Percentiles rank a stretch among this genome's conserved stretches.
These are phyloP conservation scores for Thymus mandschuricus DNA, from an alignment of 257 asterid genomes.

Conservation along the genomic window DNA sequence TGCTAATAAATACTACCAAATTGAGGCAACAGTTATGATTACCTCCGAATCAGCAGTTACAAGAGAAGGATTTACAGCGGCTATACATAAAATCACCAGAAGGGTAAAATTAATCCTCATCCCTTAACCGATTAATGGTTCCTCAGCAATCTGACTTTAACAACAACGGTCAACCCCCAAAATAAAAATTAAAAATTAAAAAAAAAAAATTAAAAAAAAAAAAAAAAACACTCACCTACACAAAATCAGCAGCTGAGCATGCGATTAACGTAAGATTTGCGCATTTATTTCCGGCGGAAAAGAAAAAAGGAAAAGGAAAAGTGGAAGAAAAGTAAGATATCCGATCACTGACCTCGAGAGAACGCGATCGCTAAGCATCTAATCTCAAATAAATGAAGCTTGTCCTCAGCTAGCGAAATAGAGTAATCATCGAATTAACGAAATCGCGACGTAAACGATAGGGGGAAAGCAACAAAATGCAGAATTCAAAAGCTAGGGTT, in stretches of 20 bases:
- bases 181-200: not conserved
- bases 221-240: not conserved
- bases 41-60: slow-evolving; percentile 63
- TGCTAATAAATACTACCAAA: slow-evolving; percentile 12
- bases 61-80: slow-evolving; percentile 39
- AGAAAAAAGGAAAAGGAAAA: not conserved
- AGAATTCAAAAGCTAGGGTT: slow-evolving; percentile 34
- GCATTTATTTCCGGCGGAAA: not conserved
- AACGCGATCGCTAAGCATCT: slow-evolving; percentile 26
- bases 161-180: slow-evolving; percentile 26
- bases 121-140: slow-evolving; percentile 18
- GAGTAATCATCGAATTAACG: not conserved
- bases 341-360: slow-evolving; percentile 33
- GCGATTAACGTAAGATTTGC: slow-evolving; percentile 18
- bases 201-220: not conserved
- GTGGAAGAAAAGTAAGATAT: slow-evolving; percentile 8
- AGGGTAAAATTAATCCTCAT: slow-evolving; percentile 48
- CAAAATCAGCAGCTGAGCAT: not conserved
- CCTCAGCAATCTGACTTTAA: slow-evolving; percentile 28
- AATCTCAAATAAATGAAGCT: not conserved
- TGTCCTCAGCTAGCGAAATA: slow-evolving; percentile 7
- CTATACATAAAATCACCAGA: slow-evolving; percentile 40
- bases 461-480: not conserved
- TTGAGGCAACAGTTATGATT: slow-evolving; percentile 2
- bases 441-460: not conserved